Evolutionary conservation across 495 filamentous ascomycete species (phyloP).

Genomic region (Bacidia gigantensis): DNA sequence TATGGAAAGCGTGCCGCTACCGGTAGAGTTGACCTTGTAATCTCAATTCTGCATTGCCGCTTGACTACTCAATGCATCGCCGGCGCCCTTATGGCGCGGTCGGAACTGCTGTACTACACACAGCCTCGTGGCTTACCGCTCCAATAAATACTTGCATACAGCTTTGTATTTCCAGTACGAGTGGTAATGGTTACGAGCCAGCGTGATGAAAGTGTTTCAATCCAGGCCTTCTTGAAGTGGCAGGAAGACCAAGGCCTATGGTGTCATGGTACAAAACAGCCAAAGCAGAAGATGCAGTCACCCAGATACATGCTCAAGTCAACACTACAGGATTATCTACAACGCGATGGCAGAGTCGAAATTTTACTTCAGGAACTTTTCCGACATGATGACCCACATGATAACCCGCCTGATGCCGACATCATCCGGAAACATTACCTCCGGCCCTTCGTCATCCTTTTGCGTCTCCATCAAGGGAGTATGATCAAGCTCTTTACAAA

Average conservation of each 20-base stretch:
- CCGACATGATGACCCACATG: neutral
- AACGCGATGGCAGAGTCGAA: neutral
- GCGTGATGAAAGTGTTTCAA: neutral
- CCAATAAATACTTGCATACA: neutral
- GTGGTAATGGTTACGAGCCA: slow-evolving; percentile 1
- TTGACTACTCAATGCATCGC: too few relatives aligned
- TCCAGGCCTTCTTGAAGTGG: slow-evolving; percentile 9
- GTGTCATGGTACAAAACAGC: neutral
- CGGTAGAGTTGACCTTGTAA: too few relatives aligned
- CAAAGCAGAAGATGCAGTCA: neutral
- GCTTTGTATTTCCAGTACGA: neutral
- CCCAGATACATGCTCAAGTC: neutral
- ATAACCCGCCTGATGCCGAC: slow-evolving; percentile 2
- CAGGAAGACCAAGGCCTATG: neutral
- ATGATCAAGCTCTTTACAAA: neutral
- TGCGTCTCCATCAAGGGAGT: neutral
- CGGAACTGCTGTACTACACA: too few relatives aligned
- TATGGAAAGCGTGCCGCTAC: too few relatives aligned
- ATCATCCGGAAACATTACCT: slow-evolving; percentile 5
- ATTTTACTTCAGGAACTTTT: neutral
- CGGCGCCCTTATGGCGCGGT: too few relatives aligned
- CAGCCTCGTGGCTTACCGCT: too few relatives aligned
- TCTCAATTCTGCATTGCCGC: too few relatives aligned
- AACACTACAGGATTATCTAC: neutral
- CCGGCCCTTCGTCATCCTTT: slow-evolving; percentile 7